Evolutionary conservation across 345 rosid genomes (phyloP), one percentile per base, ranked within the genome.

Genomic region (Rhodamnia rubescens): DNA sequence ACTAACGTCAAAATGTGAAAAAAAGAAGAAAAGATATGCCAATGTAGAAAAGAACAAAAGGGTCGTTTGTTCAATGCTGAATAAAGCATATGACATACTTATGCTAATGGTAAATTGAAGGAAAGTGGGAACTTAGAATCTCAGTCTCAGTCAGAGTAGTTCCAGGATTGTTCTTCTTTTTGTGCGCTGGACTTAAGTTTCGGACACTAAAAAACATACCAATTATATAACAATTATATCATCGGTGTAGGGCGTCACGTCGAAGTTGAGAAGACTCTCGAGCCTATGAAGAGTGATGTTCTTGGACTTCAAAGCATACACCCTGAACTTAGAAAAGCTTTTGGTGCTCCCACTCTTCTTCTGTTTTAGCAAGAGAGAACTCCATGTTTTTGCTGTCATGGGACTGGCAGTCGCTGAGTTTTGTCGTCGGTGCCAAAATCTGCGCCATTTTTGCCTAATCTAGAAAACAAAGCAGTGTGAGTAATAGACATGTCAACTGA

Each of bases 201-300:
- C n/a, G 2, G 29, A 29, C 29, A 57, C n/a, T 0, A 57, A 42
- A 57, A 26, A 85, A 59, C 56, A 69, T 95, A 97, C 99, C 98
- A 85, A 95, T 97, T 95, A 97, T 84, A 95, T 95, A 22, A 98
- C 98, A 83, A 97, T 95, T 91, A 95, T 93, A 85, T 87, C 91
- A 85, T 96, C 94, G 53, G 98, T 90, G 90, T 88, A 94, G 52
- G 97, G 97, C n/a, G 93, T 94, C 53, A 92, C 87, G 84, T 96
- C 99, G 89, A 95, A 57, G 84, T 96, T 94, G 69, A 96, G 94
- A 50, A 96, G 93, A 83, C 86, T 82, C 89, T 93, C 95, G 21
- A 94, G 36, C 91, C 98, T 92, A 64, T 93, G 94, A 90, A 95
- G 59, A 4, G 95, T 91, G 86, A 18, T 82, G 87, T 87, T 91